Evolutionary conservation across 495 filamentous ascomycete genomes (phyloP).

Genomic region (Aspergillus avenaceus): DNA sequence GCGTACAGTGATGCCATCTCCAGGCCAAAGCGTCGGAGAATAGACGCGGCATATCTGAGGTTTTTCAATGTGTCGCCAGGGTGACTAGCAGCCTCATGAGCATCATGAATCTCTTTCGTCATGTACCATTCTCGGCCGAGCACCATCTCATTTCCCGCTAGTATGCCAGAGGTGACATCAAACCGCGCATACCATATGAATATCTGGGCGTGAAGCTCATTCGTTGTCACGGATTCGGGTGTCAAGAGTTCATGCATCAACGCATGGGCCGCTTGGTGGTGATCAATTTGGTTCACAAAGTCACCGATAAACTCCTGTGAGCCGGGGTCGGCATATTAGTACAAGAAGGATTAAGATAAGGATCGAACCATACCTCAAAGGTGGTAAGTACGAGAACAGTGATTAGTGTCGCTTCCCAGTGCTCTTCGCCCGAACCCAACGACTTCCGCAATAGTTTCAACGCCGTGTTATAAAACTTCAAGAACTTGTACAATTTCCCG

Average conservation of each 20-base stretch:
- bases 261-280: constrained; percentile 84
- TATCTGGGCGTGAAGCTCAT: constrained; percentile 63
- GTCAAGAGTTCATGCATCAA: constrained; percentile 75
- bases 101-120: constrained; percentile 57
- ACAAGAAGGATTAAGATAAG: constrained; percentile 1
- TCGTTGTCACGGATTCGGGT: constrained; percentile 69
- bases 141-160: constrained; percentile 72
- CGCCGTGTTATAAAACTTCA: constrained; percentile 86
- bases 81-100: constrained; percentile 50
- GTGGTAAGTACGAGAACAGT: constrained; percentile 90
- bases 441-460: constrained; percentile 70
- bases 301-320: constrained; percentile 90
- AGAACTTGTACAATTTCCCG: constrained; percentile 73
- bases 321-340: constrained; percentile 1
- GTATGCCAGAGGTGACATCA: constrained; percentile 76
- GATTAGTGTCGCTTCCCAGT: constrained; percentile 70
- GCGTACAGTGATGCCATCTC: constrained; percentile 81
- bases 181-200: constrained; percentile 87
- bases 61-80: constrained; percentile 63
- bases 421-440: constrained; percentile 62
- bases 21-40: constrained; percentile 68
- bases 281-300: constrained; percentile 86
- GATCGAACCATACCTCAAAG: constrained; percentile 67
- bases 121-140: constrained; percentile 80
- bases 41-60: constrained; percentile 59